Base-by-base conservation (phyloP, 1,284 basidiomycete genomes). In the Microbotryum lychnidis-dioicae region DNA sequence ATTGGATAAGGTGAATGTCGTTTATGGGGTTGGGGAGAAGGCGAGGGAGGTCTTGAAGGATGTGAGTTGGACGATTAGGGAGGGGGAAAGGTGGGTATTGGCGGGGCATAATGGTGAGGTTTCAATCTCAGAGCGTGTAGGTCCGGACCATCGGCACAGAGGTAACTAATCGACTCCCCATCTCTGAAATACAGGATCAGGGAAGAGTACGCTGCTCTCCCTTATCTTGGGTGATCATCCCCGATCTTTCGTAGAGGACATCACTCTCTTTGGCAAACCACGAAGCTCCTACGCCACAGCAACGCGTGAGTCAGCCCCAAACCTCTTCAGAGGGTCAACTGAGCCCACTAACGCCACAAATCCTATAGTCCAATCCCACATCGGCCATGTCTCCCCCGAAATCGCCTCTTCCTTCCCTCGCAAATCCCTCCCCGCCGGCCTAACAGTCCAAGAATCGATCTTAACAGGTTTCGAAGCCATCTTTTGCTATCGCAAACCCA, bases 181-280 rank as follows among this genome's bases (percentile, higher is more conserved):
- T 8, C 29, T 31, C 9, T 31, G 7, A 31, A 31, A 31, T 31
- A 31, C 42, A 90, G 87, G 91, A 52, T 91, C 89, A 0, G 94
- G 94, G 2, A 98, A 98, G 77, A 94, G 93, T 0, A 97, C 94
- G 0, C 83, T 97, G 1, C 80, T 97, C n/a, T 86, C 93, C 5
- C 76, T 97, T 42, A 78, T 98, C 46, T 89, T 91, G 0, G 94
- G 94, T 27, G 91, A 94, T 71, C 94, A 97, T 75, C 93, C 94
- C 0, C 89, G 90, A 66, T 94, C 92, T 0, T 97, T 87, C 77
- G 86, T 85, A 1, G 86, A 90, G 73, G 75, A 77, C 76, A 77
- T 84, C 9, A 50, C 61, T 0, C 50, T 72, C 12, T 72, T 73
- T 42, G 69, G 62, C 31, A 61, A 66, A 48, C 70, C 71, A 21